These are phyloP conservation scores for Protomyces pachydermus DNA, from an alignment of 1,139 yeast genomes.

Conservation along the genomic window DNA sequence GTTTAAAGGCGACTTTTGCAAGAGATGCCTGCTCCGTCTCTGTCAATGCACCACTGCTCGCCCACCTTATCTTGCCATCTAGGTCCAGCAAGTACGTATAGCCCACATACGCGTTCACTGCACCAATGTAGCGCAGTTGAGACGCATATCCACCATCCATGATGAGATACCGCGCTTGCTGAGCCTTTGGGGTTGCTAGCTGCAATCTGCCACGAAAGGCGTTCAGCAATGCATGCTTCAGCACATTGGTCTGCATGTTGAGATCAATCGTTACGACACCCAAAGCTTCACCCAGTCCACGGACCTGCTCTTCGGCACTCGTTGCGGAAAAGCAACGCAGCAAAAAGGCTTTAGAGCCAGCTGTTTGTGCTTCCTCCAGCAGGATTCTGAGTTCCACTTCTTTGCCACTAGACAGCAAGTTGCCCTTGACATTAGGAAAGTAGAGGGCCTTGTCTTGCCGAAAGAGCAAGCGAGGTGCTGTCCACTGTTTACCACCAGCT, in stretches of 20 bases:
- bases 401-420: constrained; percentile 42
- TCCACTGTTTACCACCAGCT: constrained; percentile 29
- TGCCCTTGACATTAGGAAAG: constrained; percentile 77
- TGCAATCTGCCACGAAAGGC: constrained; percentile 45
- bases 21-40: constrained; percentile 47
- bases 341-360: constrained; percentile 54
- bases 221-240: constrained; percentile 61
- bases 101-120: constrained; percentile 78
- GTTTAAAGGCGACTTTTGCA: not conserved
- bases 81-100: constrained; percentile 73
- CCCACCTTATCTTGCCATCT: constrained; percentile 79
- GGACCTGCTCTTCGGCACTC: constrained; percentile 24
- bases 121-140: constrained; percentile 42
- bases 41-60: constrained; percentile 74
- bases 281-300: constrained; percentile 9
- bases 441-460: constrained; percentile 52
- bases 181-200: constrained; percentile 44
- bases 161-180: constrained; percentile 59
- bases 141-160: constrained; percentile 44
- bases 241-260: constrained; percentile 64
- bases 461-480: constrained; percentile 27
- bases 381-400: not conserved
- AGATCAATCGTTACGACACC: constrained; percentile 54
- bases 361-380: constrained; percentile 38
- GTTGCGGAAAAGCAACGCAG: constrained; percentile 39